Base-by-base conservation (phyloP, 352 stramenopile species). In the Phytophthora cactorum region DNA sequence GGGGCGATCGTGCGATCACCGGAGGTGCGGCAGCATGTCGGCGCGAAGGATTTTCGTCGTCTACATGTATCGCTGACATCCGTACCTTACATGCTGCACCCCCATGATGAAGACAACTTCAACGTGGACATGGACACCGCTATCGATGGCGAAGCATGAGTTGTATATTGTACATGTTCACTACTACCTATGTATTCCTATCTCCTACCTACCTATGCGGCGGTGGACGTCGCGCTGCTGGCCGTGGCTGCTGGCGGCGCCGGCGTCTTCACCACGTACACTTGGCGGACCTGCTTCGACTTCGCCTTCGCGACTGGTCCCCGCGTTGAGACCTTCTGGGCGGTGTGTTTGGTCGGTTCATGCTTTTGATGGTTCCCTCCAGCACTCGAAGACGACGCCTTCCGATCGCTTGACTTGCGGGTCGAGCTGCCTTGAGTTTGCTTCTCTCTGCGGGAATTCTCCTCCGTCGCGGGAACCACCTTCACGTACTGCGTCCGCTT, bases 231-330 rank as follows among this genome's bases (percentile, higher is more conserved):
- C 44, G 52, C 46, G 22, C 31, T 58, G 22, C 34, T 60, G 32
- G 50, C 22, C 27, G 22, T 0, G 22, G 22, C 22, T 22, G 22
- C 22, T 22, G 22, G 22, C 22, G 72, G 44, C 10, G 66, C 49
- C 15, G 59, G 46, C 31, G 71, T 72, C 68, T 82, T 82, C 29
- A 68, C 68, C 54, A 82, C 71, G 64, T 82, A 82, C 46, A 77
- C 53, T 52, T 77, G 56, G 3, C 70, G 66, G 10, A 41, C 34
- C 51, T 75, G 67, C 29, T 78, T 75, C 27, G 58, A 15, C 11
- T 47, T 66, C 25, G 38, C 29, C 25, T 63, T 74, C 14, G 29
- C 7, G 25, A 27, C 53, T 32, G 45, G 7, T 15, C 32, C 51
- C 27, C 52, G 45, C 32, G 56, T 9, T 17, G 54, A 52, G 32